Conservation (phyloP, 1,284 basidiomycete genomes). For the Boletus albobrunnescens region DNA sequence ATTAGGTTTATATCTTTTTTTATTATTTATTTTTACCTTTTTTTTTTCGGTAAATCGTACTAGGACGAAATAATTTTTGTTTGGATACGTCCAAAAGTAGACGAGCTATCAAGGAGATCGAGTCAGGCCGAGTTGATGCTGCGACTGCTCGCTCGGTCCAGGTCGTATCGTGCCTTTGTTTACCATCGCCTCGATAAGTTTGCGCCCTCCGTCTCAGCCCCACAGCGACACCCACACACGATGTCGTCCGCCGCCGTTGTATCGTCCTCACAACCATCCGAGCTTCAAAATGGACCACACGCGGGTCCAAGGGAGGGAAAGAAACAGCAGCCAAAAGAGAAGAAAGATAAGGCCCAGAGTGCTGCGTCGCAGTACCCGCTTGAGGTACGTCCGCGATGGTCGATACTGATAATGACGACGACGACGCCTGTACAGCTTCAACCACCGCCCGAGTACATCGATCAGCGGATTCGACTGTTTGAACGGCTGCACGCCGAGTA, state of each 20-base stretch:
- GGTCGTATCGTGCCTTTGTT: constrained; percentile 15
- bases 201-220: neutral
- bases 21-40: neutral
- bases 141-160: constrained; percentile 25
- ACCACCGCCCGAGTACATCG: constrained; percentile 85
- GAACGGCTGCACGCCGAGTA: constrained; percentile 87
- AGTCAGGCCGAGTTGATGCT: constrained; percentile 26
- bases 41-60: neutral
- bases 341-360: constrained; percentile 45
- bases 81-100: constrained; percentile 28
- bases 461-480: constrained; percentile 87
- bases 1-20: constrained; percentile 22
- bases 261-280: constrained; percentile 38
- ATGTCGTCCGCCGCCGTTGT: constrained; percentile 34
- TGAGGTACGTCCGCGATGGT: constrained; percentile 43
- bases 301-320: constrained; percentile 31
- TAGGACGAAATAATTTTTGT: neutral
- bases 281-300: constrained; percentile 33
- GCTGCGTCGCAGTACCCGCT: constrained; percentile 50
- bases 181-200: constrained; percentile 3
- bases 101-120: constrained; percentile 8
- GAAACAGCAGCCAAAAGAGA: constrained; percentile 45
- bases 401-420: neutral
- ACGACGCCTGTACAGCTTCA: constrained; percentile 52
- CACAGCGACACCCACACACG: constrained; percentile 5